Evolutionary conservation across 306 rosid genomes (phyloP).

Genomic region (Pyrus bretschneideri): DNA sequence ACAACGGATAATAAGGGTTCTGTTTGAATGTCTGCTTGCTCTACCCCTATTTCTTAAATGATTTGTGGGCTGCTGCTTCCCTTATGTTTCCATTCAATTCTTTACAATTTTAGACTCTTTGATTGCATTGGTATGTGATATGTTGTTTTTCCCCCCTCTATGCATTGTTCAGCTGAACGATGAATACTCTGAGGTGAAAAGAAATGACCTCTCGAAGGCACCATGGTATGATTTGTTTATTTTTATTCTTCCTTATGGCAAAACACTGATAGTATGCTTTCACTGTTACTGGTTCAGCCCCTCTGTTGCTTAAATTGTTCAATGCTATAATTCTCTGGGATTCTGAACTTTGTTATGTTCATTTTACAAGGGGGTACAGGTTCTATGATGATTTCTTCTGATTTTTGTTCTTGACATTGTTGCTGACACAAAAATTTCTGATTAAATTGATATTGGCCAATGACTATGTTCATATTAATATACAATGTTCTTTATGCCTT

Average conservation of each 20-base stretch:
- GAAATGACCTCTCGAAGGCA: conserved; percentile 73
- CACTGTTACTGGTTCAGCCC: conserved; percentile 6
- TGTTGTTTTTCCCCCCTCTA: conserved; percentile 21
- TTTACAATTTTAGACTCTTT: not conserved
- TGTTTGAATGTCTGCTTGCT: no score
- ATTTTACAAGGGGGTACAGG: not conserved
- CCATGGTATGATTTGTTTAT: conserved; percentile 55
- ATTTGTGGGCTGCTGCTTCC: no score
- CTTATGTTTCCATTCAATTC: not conserved
- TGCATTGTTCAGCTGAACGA: conserved; percentile 38
- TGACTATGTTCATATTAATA: not conserved
- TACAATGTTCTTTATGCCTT: not conserved
- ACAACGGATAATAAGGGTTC: no score
- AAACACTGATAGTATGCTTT: conserved; percentile 18
- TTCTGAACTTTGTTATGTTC: not conserved
- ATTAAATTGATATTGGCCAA: not conserved
- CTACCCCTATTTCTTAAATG: no score
- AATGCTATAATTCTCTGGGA: conserved; percentile 3
- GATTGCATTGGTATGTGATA: conserved; percentile 17
- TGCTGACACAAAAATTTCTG: not conserved
- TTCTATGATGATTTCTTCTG: not conserved
- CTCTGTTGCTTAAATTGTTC: not conserved
- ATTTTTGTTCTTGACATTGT: not conserved
- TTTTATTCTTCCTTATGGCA: not conserved
- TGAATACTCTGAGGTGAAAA: conserved; percentile 55